These are phyloP conservation scores for Kwoniella newhampshirensis DNA, from an alignment of 768 basidiomycete genomes.

Conservation along the genomic window DNA sequence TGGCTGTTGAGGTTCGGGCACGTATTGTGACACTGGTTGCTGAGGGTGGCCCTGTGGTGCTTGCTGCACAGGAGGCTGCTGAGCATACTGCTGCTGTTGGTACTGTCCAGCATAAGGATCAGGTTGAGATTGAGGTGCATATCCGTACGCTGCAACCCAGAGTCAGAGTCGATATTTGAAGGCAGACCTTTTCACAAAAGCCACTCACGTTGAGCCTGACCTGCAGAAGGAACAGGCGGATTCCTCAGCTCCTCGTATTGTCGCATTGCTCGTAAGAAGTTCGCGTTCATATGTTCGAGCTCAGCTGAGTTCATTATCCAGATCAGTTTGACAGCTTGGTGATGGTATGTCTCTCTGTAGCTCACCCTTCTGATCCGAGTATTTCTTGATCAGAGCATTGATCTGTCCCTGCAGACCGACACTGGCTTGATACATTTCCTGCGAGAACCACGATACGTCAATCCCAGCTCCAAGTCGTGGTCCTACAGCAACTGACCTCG, in stretches of 20 bases:
- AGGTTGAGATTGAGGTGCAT: constrained; percentile 39
- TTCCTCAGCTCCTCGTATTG: constrained; percentile 95
- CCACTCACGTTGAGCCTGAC: constrained; percentile 11
- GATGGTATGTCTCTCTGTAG: background rate
- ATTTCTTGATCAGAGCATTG: constrained; percentile 93
- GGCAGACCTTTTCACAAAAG: background rate
- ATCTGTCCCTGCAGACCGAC: constrained; percentile 92
- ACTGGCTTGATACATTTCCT: constrained; percentile 86
- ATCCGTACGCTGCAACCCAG: constrained; percentile 34
- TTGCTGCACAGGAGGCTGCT: constrained; percentile 17
- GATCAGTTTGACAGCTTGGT: constrained; percentile 4
- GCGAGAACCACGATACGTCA: constrained; percentile 14
- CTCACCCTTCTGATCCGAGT: constrained; percentile 82
- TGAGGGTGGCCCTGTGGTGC: constrained; percentile 5
- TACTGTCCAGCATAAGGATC: constrained; percentile 46
- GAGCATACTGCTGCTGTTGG: constrained; percentile 32
- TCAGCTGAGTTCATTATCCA: constrained; percentile 83
- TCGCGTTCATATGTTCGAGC: constrained; percentile 90
- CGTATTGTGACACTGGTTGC: constrained; percentile 14
- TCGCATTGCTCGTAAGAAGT: constrained; percentile 79
- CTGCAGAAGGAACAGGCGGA: constrained; percentile 30
- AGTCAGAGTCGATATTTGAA: background rate
- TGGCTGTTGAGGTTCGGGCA: constrained; percentile 16
- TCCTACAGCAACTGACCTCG: constrained; percentile 58
- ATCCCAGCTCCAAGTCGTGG: background rate